A percentile compares a stretch with the other conserved stretches of the same genome.
phyloP scores from a whole-genome alignment of 2,329 filamentous ascomycete genomes.

The Colletotrichum filicis region DNA sequence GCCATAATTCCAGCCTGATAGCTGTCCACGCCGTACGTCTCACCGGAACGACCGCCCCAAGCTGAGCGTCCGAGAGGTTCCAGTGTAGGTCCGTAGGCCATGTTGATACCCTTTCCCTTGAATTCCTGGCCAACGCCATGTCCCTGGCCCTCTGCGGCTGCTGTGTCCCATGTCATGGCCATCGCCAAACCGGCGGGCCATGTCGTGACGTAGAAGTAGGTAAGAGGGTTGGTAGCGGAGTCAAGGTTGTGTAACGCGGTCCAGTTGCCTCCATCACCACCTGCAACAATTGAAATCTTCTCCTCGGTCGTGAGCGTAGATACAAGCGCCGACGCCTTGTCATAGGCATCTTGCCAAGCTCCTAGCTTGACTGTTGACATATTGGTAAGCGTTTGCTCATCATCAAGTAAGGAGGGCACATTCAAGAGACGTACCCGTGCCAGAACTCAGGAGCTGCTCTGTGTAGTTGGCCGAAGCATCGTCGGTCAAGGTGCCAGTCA shows the following conservation, averaged over 20 bases:
- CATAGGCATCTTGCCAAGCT: conserved; percentile 68
- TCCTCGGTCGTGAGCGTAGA: conserved; percentile 73
- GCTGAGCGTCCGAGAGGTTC: conserved; percentile 40
- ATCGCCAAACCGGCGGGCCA: conserved; percentile 74
- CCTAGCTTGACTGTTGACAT: conserved; percentile 37
- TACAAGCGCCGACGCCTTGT: conserved; percentile 66
- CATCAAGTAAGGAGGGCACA: not conserved
- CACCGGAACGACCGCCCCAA: conserved; percentile 39
- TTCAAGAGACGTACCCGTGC: conserved; percentile 26
- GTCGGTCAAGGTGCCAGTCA: conserved; percentile 23
- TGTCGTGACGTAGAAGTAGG: conserved; percentile 42
- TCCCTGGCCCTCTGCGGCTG: conserved; percentile 73
- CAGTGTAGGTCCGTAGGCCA: conserved; percentile 40
- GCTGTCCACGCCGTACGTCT: conserved; percentile 39
- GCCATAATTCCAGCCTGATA: conserved; percentile 31
- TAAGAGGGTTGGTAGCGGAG: conserved; percentile 37
- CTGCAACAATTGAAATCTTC: conserved; percentile 61
- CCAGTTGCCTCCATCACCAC: conserved; percentile 45
- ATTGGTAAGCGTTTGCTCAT: not conserved
- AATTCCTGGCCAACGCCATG: conserved; percentile 53
- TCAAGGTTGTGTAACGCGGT: conserved; percentile 34
- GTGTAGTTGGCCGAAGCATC: conserved; percentile 37
- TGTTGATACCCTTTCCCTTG: conserved; percentile 40
- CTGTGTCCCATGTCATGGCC: conserved; percentile 78
- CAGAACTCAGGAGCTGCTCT: conserved; percentile 35